Base-by-base conservation (phyloP, 148 eudicot genomes). In the Arbutus unedo region DNA sequence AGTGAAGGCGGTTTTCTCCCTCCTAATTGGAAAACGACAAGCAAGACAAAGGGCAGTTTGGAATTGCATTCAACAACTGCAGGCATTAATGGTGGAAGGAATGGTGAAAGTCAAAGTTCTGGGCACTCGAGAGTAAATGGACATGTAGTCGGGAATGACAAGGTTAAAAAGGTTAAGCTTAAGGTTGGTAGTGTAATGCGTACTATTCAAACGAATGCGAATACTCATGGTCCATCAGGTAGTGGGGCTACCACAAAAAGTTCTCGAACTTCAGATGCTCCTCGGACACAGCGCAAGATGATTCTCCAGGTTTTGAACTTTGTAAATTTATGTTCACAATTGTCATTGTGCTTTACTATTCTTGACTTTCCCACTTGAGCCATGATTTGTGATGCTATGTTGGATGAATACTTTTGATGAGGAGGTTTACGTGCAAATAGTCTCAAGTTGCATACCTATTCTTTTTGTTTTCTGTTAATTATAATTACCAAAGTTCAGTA, bases 181-280 rank as follows among this genome's bases (percentile, higher is more conserved):
- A 96, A 96, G 89, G 91, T 96, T 78, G 95, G 97, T 76, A 98
- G 97, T 84, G 90, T 89, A 67, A 92, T 92, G 6, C 92, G 91
- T 71, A 93, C 95, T 7, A 89, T 95, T 80, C 96, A 90, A 74
- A 87, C 98, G 60, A 93, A 89, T 82, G 45, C 86, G 70, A 85
- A 38, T 73, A 53, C 85, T 47, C 70, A 83, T 81, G 88, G 82
- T 77, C 72, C 81, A 51, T 87, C 83, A n/a, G 85, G 85, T 47
- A 78, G 87, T 71, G 88, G 81, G 64, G 81, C 91, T 75, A 85
- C 91, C 50, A 43, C 84, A 62, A 92, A 79, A 88, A 77, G 62
- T 83, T 86, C 84, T 48, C 87, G 77, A 48, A 71, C 86, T 23
- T 84, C 87, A 53, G 94, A 92, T 86, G 82, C 90, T 77, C 74